phyloP scores from a whole-genome alignment of 2,329 filamentous ascomycete species.

The Myriosclerotinia duriaeana region DNA sequence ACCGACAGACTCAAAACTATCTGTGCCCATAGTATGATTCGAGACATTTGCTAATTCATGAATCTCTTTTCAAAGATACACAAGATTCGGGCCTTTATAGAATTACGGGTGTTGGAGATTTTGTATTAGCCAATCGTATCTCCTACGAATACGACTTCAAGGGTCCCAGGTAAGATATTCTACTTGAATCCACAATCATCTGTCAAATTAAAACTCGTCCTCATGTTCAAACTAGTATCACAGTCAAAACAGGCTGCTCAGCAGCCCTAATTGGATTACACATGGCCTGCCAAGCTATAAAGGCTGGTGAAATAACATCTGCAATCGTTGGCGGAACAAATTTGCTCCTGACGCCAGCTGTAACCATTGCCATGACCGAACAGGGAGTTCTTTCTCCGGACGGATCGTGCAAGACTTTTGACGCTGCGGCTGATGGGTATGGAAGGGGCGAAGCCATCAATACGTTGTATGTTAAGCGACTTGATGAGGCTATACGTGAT shows the following conservation, averaged over 20 bases:
- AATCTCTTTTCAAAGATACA: constrained; percentile 16
- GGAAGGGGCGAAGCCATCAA: constrained; percentile 61
- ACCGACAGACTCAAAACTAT: too few relatives aligned
- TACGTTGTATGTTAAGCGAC: constrained; percentile 56
- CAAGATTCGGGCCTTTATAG: constrained; percentile 35
- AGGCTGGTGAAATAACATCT: constrained; percentile 24
- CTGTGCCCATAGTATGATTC: too few relatives aligned
- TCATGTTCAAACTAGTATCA: constrained; percentile 28
- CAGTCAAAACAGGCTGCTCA: constrained; percentile 46
- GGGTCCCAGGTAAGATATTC: constrained; percentile 35
- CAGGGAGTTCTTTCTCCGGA: constrained; percentile 25
- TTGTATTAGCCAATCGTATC: constrained; percentile 45
- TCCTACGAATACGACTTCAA: constrained; percentile 45
- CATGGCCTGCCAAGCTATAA: constrained; percentile 32
- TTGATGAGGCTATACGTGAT: constrained; percentile 56
- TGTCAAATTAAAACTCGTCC: background rate
- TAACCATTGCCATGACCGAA: background rate
- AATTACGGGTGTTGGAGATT: constrained; percentile 40
- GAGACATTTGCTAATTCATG: too few relatives aligned
- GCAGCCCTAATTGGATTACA: constrained; percentile 43
- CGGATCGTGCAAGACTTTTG: constrained; percentile 49
- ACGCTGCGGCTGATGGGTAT: constrained; percentile 61
- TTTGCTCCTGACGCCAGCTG: constrained; percentile 17
- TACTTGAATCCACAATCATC: background rate
- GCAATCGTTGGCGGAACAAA: constrained; percentile 34